Conservation (phyloP, 768 basidiomycete genomes). For the Lenzites betulinus region DNA sequence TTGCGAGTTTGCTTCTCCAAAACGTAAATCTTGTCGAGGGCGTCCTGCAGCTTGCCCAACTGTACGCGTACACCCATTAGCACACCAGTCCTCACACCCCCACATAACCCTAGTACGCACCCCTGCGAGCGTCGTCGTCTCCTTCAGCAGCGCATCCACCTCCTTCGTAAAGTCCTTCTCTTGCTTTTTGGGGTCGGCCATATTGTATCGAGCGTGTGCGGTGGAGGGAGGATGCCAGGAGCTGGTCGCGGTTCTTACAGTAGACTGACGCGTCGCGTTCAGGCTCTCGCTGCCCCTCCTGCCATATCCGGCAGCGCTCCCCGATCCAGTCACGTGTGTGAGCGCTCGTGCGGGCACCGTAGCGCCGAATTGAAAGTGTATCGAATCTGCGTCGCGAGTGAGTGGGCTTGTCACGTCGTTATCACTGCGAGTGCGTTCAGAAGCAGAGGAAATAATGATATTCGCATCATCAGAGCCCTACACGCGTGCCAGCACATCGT, state of each 20-base stretch:
- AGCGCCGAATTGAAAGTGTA: conserved; percentile 19
- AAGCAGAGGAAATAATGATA: conserved; percentile 22
- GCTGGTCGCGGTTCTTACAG: conserved; percentile 20
- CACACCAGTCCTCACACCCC: conserved; percentile 8
- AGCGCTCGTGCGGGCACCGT: neutral
- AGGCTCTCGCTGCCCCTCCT: conserved; percentile 22
- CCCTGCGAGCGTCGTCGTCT: conserved; percentile 68
- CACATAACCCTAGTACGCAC: conserved; percentile 42
- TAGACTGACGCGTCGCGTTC: conserved; percentile 40
- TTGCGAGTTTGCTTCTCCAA: conserved; percentile 98
- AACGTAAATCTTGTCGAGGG: conserved; percentile 82
- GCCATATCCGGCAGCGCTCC: conserved; percentile 14
- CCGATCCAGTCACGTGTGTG: conserved; percentile 19
- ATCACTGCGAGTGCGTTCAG: neutral
- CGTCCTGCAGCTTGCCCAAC: conserved; percentile 83
- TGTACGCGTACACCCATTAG: conserved; percentile 36
- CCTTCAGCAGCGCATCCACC: conserved; percentile 73
- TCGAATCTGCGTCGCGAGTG: neutral
- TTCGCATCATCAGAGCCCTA: conserved; percentile 37
- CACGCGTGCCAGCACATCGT: conserved; percentile 49
- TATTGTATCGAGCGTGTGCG: conserved; percentile 47
- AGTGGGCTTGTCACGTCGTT: neutral
- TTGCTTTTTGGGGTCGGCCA: conserved; percentile 83
- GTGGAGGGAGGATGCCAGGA: conserved; percentile 16
- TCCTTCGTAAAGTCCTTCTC: conserved; percentile 87